Evolutionary conservation across 2,329 filamentous ascomycete genomes (phyloP).

Genomic region (Beauveria pseudobassiana): DNA sequence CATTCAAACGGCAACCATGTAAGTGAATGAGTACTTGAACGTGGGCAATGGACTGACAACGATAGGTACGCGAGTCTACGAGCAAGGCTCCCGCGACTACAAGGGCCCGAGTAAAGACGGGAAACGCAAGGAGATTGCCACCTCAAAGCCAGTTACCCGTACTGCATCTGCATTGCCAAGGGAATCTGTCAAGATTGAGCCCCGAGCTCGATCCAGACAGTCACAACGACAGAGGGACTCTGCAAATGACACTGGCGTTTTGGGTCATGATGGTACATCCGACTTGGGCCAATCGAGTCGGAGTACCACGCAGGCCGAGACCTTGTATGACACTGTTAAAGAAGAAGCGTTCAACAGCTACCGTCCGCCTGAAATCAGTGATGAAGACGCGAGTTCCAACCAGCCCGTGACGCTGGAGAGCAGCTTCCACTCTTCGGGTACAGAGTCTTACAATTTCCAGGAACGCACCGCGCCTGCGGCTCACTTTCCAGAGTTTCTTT

Average conservation of each 20-base stretch:
- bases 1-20: neutral
- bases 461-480: neutral
- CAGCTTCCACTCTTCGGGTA: slow-evolving; percentile 18
- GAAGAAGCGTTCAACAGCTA: neutral
- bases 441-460: slow-evolving; percentile 8
- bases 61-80: neutral
- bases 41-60: neutral
- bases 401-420: neutral
- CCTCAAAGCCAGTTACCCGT: neutral
- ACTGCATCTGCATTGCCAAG: neutral
- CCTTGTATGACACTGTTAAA: neutral
- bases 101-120: neutral
- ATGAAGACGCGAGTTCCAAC: neutral
- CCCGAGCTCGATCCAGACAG: neutral
- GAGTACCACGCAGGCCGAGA: neutral
- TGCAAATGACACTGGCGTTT: neutral
- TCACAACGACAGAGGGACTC: neutral
- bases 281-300: neutral
- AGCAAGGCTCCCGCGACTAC: neutral
- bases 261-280: neutral
- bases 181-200: neutral
- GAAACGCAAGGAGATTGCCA: neutral
- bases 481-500: neutral
- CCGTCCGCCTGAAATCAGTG: neutral
- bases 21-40: neutral